These are phyloP conservation scores for Ganoderma resinaceum DNA, from an alignment of 1,284 basidiomycete genomes.

Conservation along the genomic window DNA sequence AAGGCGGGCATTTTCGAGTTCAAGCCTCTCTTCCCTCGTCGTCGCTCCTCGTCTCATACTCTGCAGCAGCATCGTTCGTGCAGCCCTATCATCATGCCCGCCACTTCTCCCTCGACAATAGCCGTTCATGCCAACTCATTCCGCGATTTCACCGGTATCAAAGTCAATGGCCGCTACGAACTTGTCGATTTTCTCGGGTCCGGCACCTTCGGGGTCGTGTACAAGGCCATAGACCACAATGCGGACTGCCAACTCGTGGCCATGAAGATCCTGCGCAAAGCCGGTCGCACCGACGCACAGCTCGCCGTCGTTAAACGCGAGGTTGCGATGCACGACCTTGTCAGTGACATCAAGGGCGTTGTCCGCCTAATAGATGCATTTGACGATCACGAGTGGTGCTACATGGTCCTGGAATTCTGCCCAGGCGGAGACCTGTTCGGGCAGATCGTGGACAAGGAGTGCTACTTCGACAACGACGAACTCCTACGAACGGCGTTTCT, in stretches of 20 bases:
- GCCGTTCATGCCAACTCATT: slow-evolving; percentile 15
- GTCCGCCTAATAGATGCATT: slow-evolving; percentile 65
- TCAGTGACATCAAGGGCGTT: slow-evolving; percentile 63
- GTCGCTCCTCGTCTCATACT: background rate
- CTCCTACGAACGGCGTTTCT: slow-evolving; percentile 59
- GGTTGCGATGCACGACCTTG: slow-evolving; percentile 55
- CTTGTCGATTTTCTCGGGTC: slow-evolving; percentile 34
- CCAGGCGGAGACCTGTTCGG: slow-evolving; percentile 69
- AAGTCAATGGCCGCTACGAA: slow-evolving; percentile 8
- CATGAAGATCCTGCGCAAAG: slow-evolving; percentile 38
- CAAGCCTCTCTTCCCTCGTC: background rate
- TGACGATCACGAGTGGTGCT: slow-evolving; percentile 61
- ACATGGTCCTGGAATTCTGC: slow-evolving; percentile 69
- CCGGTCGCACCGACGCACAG: slow-evolving; percentile 3
- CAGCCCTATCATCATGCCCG: background rate
- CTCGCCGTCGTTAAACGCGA: slow-evolving; percentile 31
- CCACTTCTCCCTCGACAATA: slow-evolving; percentile 6
- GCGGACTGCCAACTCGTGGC: slow-evolving; percentile 24
- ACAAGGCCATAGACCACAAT: slow-evolving; percentile 39
- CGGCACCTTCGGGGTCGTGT: slow-evolving; percentile 43
- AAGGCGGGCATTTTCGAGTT: slow-evolving; percentile 4
- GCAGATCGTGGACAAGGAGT: slow-evolving; percentile 59
- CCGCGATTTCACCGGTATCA: slow-evolving; percentile 23
- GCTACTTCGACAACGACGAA: slow-evolving; percentile 57
- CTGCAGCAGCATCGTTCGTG: too few relatives aligned